Conservation (phyloP, 306 rosid genomes). For the Casuarina cunninghamiana region DNA sequence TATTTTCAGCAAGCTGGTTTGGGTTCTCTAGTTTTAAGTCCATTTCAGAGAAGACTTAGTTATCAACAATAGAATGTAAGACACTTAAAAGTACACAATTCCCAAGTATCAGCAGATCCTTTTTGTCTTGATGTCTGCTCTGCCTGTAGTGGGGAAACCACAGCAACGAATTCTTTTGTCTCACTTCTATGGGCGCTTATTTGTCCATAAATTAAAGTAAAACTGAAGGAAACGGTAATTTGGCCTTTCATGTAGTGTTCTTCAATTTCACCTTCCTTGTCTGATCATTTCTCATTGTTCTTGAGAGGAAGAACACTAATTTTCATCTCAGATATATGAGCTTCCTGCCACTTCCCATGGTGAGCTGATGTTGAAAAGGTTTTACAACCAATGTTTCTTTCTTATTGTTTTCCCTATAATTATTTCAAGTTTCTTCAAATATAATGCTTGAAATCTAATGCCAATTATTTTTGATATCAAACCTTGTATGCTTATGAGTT, state of each 20-base stretch:
- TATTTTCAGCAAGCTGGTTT: neutral
- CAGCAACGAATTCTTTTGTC: neutral
- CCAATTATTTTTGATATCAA: neutral
- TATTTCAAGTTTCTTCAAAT: neutral
- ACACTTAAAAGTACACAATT: slow-evolving; percentile 3
- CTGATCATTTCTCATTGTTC: neutral
- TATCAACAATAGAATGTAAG: neutral
- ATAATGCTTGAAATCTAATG: neutral
- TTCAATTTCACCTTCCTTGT: neutral
- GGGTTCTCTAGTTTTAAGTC: neutral
- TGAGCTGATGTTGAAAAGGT: neutral
- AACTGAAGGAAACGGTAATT: neutral
- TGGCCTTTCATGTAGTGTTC: neutral
- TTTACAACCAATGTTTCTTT: neutral
- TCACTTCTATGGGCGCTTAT: neutral
- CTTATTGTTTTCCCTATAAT: neutral
- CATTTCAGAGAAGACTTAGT: neutral
- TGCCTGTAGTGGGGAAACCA: slow-evolving; percentile 4
- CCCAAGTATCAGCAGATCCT: neutral
- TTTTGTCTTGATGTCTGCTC: slow-evolving; percentile 1
- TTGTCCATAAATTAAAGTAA: neutral
- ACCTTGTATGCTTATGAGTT: neutral
- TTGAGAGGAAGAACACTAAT: neutral
- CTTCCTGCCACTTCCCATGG: neutral
- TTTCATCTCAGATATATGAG: neutral